Evolutionary conservation across 2,329 filamentous ascomycete genomes (phyloP).

Genomic region (Curvularia verruculosa): DNA sequence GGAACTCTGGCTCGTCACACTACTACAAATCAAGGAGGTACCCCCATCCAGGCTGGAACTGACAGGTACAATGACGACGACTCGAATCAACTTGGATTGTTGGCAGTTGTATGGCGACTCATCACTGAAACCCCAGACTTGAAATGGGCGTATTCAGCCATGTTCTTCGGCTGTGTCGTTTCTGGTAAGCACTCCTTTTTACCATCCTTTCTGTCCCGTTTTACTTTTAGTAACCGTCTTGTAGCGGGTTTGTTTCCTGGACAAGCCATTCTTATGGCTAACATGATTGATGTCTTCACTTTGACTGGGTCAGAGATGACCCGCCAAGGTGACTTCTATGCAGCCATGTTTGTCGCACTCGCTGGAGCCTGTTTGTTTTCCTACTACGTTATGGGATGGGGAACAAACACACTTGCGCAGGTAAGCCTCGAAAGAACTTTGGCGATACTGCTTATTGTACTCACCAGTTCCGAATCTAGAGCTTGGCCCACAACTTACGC

Average conservation of each 20-base stretch:
- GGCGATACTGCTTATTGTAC: not conserved
- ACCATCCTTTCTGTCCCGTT: not conserved
- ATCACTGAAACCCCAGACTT: slow-evolving; percentile 9
- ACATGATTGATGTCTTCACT: slow-evolving; percentile 24
- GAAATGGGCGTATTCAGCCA: slow-evolving; percentile 13
- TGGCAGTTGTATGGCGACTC: slow-evolving; percentile 12
- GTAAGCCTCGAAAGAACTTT: not conserved
- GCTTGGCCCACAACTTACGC: slow-evolving; percentile 13
- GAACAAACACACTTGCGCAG: slow-evolving; percentile 66
- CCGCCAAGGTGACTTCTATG: slow-evolving; percentile 25
- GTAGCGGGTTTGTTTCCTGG: slow-evolving; percentile 9
- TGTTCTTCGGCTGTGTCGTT: slow-evolving; percentile 5
- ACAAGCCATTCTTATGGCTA: slow-evolving; percentile 25
- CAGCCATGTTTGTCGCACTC: slow-evolving; percentile 34
- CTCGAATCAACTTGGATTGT: slow-evolving; percentile 8
- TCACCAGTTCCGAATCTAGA: not conserved
- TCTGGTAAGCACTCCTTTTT: not conserved
- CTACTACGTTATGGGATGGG: slow-evolving; percentile 61
- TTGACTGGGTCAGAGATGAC: slow-evolving; percentile 18
- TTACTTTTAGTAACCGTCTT: not conserved
- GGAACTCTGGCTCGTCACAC: not conserved
- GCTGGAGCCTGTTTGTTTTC: slow-evolving; percentile 23
- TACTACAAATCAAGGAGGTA: not conserved
- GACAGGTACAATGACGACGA: slow-evolving; percentile 5
- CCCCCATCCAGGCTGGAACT: not conserved